Evolutionary conservation across 2,329 filamentous ascomycete genomes (phyloP).

Genomic region (Bertia moriformis): DNA sequence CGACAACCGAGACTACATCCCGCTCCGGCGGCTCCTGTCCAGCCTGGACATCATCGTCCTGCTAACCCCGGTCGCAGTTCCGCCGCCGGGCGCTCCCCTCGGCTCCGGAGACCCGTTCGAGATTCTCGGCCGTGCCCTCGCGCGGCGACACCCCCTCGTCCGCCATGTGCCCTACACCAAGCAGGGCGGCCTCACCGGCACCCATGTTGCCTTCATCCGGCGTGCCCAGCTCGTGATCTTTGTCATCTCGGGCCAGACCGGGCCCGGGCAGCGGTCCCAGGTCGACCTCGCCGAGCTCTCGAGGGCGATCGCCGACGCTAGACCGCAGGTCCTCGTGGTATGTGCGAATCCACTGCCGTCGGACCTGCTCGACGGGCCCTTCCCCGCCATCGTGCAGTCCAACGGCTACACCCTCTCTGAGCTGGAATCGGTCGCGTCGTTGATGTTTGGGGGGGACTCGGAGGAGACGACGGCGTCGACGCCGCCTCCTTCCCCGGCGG

Average conservation of each 20-base stretch:
- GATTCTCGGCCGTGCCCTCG: conserved; percentile 48
- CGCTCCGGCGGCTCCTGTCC: conserved; percentile 26
- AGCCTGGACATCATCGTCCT: conserved; percentile 43
- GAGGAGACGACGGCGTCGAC: conserved; percentile 4
- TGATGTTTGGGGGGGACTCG: not conserved
- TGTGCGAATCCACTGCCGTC: conserved; percentile 21
- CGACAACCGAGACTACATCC: conserved; percentile 29
- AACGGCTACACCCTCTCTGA: not conserved
- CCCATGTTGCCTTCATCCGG: conserved; percentile 47
- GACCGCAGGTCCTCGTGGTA: conserved; percentile 34
- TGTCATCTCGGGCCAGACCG: conserved; percentile 35
- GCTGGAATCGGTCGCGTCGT: not conserved
- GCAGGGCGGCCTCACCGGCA: conserved; percentile 44
- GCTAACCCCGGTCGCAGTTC: conserved; percentile 39
- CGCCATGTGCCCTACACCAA: conserved; percentile 61
- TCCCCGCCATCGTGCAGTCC: not conserved
- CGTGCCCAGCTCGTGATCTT: conserved; percentile 45
- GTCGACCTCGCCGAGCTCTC: conserved; percentile 31
- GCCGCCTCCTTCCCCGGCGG: conserved; percentile 4
- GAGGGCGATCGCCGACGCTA: conserved; percentile 26
- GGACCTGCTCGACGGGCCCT: not conserved
- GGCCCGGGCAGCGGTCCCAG: conserved; percentile 32
- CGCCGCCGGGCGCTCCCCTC: conserved; percentile 21
- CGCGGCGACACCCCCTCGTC: conserved; percentile 41
- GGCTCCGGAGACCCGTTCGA: conserved; percentile 56